Evolutionary conservation across 1,139 yeast species (phyloP), one percentile per base, ranked within the genome.

Genomic region (Eremothecium coryli): DNA sequence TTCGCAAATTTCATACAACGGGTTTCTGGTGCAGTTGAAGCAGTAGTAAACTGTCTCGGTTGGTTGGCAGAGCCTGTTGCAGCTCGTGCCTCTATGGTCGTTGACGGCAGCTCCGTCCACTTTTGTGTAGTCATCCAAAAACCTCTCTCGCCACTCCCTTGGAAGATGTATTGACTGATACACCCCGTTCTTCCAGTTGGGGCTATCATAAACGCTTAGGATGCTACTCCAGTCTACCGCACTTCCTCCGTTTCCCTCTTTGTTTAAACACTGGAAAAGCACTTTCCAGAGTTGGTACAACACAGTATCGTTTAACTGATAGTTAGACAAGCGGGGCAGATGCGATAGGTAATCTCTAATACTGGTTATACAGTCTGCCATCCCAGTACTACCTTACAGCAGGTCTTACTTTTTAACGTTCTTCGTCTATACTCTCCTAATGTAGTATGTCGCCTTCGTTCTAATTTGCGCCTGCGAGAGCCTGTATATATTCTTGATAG

Each of bases 1-100:
- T 6, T 78, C 70, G 53, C 98, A 90, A 17, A 90, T 46, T 35
- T 53, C 59, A 35, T 54, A 54, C 15, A 52, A 36, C n/a, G 60
- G 60, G 33, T 53, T 52, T 16, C 41, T 45, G 2, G 56, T 49
- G 32, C 60, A 55, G 14, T 57, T 51, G 21, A 53, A 52, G 32
- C 60, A 55, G 35, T 52, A 53, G 33, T 48, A 55, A 2, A 55
- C 55, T 1, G 49, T 49, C 28, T 52, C 56, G 14, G 50, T 41
- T 1, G 55, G 52, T 21, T 39, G 48, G 33, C 55, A 48, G 29
- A 44, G 46, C 26, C 47, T 41, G 21, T 42, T 43, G 35, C 60
- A 54, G 40, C 46, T 49, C 3, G 52, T 36, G 13, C 50, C 49
- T 11, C 24, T 36, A 33, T 52, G 58, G n/a, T 40, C 37, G 21